These are phyloP conservation scores for Dispira parvispora DNA, from an alignment of 192 early-diverging fungal species.

Conservation along the genomic window DNA sequence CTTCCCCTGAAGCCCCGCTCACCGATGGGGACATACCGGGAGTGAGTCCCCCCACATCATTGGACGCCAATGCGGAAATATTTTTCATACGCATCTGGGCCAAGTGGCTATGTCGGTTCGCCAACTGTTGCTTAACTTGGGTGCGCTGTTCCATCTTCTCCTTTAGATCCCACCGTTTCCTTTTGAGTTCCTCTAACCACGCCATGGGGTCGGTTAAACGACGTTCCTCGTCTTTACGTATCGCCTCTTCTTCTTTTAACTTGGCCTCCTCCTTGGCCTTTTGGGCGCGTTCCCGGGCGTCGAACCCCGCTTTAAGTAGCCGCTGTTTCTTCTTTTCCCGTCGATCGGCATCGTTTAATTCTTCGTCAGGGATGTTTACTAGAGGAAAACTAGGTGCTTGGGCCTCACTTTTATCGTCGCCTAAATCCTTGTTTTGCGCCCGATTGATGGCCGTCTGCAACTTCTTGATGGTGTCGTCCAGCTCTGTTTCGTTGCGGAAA, in stretches of 20 bases:
- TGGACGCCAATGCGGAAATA: conserved; percentile 63
- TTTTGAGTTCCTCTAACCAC: conserved; percentile 55
- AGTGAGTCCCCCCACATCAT: conserved; percentile 8
- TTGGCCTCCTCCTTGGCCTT: conserved; percentile 51
- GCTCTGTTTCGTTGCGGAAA: conserved; percentile 39
- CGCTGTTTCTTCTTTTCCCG: conserved; percentile 76
- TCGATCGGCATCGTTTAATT: conserved; percentile 55
- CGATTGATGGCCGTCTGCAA: conserved; percentile 45
- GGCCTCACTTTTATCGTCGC: conserved; percentile 63
- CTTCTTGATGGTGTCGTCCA: conserved; percentile 55
- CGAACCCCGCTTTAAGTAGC: conserved; percentile 58
- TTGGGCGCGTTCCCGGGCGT: conserved; percentile 53
- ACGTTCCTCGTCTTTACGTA: conserved; percentile 52
- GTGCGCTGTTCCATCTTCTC: conserved; percentile 51
- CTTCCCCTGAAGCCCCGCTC: not conserved
- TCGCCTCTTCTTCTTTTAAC: conserved; percentile 31
- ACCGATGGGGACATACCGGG: conserved; percentile 5
- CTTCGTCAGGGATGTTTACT: conserved; percentile 60
- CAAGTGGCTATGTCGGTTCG: conserved; percentile 72
- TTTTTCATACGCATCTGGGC: conserved; percentile 73
- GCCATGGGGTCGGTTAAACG: conserved; percentile 43
- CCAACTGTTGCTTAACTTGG: conserved; percentile 54
- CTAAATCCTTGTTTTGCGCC: conserved; percentile 63
- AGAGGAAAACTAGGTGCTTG: conserved; percentile 57
- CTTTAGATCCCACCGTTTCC: conserved; percentile 39